Percentiles rank a stretch among this genome's conserved stretches.
Conservation (phyloP, 2,329 filamentous ascomycete species). For the Hymenoscyphus albidus region DNA sequence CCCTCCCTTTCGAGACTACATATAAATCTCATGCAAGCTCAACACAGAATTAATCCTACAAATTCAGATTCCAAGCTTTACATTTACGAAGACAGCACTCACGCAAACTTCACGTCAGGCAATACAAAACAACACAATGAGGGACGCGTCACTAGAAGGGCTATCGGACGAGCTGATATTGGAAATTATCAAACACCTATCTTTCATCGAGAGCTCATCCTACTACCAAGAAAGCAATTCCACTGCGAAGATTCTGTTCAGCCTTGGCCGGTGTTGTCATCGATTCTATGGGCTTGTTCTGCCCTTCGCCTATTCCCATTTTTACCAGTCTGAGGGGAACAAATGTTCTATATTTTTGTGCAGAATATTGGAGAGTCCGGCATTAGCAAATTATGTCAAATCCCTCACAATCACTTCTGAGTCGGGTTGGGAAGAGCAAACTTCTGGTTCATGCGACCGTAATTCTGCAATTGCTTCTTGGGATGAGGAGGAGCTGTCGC, state of each 20-base stretch:
- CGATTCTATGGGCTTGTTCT: neutral
- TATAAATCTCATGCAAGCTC: neutral
- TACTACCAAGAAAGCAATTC: neutral
- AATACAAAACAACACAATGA: neutral
- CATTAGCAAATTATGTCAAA: neutral
- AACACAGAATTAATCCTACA: too few relatives aligned
- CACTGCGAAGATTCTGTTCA: neutral
- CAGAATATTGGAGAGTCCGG: neutral
- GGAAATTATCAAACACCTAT: neutral
- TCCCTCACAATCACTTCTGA: neutral
- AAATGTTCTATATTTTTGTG: neutral
- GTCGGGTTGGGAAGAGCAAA: too few relatives aligned
- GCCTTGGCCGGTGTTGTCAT: neutral
- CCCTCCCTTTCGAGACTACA: too few relatives aligned
- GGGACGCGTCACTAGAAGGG: neutral
- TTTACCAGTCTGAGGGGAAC: neutral
- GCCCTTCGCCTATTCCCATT: neutral
- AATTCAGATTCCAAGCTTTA: too few relatives aligned
- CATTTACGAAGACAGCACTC: too few relatives aligned
- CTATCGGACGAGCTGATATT: neutral
- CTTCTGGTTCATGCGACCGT: neutral
- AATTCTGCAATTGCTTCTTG: neutral
- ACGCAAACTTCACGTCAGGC: neutral
- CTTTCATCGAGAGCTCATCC: neutral
- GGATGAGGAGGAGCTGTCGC: neutral